Conservation (phyloP, 257 asterid species). For the Plantago elongata region DNA sequence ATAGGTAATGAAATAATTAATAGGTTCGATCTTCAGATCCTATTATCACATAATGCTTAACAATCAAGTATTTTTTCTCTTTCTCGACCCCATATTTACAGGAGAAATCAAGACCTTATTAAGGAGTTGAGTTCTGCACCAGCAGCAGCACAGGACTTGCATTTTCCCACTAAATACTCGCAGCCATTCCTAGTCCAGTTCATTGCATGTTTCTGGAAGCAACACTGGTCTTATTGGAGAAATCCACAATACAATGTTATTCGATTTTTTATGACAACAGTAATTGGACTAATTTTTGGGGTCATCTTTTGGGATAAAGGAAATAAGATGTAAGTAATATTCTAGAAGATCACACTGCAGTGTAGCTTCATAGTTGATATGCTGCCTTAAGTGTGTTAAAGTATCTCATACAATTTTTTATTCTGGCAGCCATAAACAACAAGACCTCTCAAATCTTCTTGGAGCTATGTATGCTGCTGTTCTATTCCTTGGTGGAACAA, state of each 20-base stretch:
- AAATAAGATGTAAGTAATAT: slow-evolving; percentile 40
- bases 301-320: slow-evolving; percentile 67
- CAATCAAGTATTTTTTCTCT: neutral
- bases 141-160: slow-evolving; percentile 39
- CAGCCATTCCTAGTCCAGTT: slow-evolving; percentile 48
- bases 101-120: slow-evolving; percentile 48
- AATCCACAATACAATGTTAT: slow-evolving; percentile 65
- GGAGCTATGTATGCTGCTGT: slow-evolving; percentile 78
- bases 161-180: slow-evolving; percentile 60
- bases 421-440: slow-evolving; percentile 40
- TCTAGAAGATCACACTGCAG: neutral
- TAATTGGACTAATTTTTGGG: slow-evolving; percentile 58
- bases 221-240: slow-evolving; percentile 68
- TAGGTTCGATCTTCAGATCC: neutral
- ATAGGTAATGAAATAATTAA: slow-evolving; percentile 26
- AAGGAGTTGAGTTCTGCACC: slow-evolving; percentile 40
- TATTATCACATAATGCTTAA: neutral
- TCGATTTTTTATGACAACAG: slow-evolving; percentile 55
- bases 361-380: no score
- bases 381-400: neutral
- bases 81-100: slow-evolving; percentile 16
- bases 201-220: slow-evolving; percentile 63
- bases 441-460: slow-evolving; percentile 51
- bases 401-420: neutral
- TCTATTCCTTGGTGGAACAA: slow-evolving; percentile 61